Evolutionary conservation across 352 stramenopile genomes (phyloP).

Genomic region (Elongisporangium prolatum): DNA sequence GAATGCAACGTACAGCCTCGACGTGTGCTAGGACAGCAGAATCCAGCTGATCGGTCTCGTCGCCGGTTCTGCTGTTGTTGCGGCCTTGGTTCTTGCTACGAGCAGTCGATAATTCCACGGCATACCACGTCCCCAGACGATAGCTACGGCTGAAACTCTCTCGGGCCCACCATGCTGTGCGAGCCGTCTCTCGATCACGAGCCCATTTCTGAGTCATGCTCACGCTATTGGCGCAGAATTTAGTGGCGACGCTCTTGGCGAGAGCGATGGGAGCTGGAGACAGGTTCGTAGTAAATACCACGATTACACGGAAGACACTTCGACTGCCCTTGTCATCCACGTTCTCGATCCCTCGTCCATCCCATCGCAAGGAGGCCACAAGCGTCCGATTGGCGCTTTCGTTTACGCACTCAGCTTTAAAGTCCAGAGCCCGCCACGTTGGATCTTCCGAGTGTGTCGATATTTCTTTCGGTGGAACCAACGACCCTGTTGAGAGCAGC

Average conservation of each 20-base stretch:
- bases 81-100: neutral
- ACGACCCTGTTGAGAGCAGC: conserved; percentile 26
- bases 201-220: conserved; percentile 44
- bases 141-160: conserved; percentile 75
- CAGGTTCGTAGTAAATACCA: conserved; percentile 44
- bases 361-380: conserved; percentile 48
- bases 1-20: neutral
- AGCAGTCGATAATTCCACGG: conserved; percentile 24
- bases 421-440: conserved; percentile 32
- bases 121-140: conserved; percentile 73
- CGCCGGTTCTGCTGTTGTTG: neutral
- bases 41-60: neutral
- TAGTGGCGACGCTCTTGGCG: conserved; percentile 64
- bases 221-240: conserved; percentile 39
- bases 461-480: neutral
- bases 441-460: conserved; percentile 4
- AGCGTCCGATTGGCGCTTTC: conserved; percentile 50
- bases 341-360: conserved; percentile 21
- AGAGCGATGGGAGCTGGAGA: conserved; percentile 56
- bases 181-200: conserved; percentile 34
- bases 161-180: conserved; percentile 74
- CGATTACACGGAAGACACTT: conserved; percentile 52
- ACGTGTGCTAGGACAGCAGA: neutral
- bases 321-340: conserved; percentile 38
- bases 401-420: conserved; percentile 20